Conservation (phyloP, 2,329 filamentous ascomycete genomes). For the Trichoderma pleuroti region DNA sequence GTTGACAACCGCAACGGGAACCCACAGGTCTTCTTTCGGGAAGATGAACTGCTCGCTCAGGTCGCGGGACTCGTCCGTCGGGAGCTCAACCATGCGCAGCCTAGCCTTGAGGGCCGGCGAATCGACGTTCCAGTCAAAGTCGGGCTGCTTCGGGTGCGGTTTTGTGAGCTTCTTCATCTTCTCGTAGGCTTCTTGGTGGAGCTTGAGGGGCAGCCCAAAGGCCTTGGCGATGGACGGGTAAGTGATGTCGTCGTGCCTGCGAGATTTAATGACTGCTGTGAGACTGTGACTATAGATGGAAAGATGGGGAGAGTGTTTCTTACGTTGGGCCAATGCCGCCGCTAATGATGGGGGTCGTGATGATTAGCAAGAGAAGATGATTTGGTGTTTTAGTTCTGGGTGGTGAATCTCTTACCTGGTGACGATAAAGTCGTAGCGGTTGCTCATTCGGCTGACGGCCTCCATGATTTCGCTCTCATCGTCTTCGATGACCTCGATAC, state of each 20-base stretch:
- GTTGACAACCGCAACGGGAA: slow-evolving; percentile 84
- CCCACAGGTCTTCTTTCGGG: slow-evolving; percentile 78
- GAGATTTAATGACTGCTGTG: slow-evolving; percentile 22
- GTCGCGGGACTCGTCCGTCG: slow-evolving; percentile 65
- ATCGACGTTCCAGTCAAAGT: slow-evolving; percentile 82
- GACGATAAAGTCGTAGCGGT: slow-evolving; percentile 88
- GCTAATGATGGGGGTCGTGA: slow-evolving; percentile 35
- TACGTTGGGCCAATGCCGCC: slow-evolving; percentile 95
- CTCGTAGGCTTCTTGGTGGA: slow-evolving; percentile 72
- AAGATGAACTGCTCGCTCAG: slow-evolving; percentile 74
- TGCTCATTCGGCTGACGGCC: slow-evolving; percentile 80
- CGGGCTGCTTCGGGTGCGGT: slow-evolving; percentile 65
- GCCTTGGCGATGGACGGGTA: slow-evolving; percentile 92
- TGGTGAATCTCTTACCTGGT: slow-evolving; percentile 54
- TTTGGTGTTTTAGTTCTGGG: neutral
- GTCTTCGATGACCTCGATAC: slow-evolving; percentile 90
- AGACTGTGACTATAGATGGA: neutral
- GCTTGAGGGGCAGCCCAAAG: slow-evolving; percentile 70
- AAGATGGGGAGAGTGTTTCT: slow-evolving; percentile 30
- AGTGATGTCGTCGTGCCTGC: slow-evolving; percentile 93
- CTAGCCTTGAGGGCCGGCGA: slow-evolving; percentile 76
- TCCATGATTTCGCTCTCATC: slow-evolving; percentile 89
- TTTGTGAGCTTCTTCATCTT: slow-evolving; percentile 81
- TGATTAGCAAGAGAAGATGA: neutral
- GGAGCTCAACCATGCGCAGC: slow-evolving; percentile 85